Percentiles rank a stretch among this genome's conserved stretches.
phyloP scores from a whole-genome alignment of 2,329 filamentous ascomycete genomes.

The Pseudodiploospora longispora region DNA sequence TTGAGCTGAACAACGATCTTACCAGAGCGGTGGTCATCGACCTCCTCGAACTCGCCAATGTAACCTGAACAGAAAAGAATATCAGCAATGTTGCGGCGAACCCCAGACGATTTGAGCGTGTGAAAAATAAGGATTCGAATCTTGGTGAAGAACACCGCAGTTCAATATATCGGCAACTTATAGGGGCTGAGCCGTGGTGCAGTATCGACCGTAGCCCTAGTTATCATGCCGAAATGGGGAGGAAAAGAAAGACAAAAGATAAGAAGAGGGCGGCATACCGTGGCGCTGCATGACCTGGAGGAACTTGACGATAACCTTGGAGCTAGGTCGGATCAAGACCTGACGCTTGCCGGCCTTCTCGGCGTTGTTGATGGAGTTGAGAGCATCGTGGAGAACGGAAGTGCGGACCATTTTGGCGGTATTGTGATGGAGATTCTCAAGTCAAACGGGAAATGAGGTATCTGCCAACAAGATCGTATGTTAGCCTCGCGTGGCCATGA shows the following conservation, averaged over 20 bases:
- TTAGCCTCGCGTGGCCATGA: slow-evolving; percentile 58
- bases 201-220: slow-evolving; percentile 84
- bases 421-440: slow-evolving; percentile 66
- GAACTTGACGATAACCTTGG: slow-evolving; percentile 99
- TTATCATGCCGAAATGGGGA: slow-evolving; percentile 89
- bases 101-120: slow-evolving; percentile 64
- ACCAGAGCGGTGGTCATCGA: slow-evolving; percentile 98
- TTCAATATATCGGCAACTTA: slow-evolving; percentile 98
- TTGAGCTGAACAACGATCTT: slow-evolving; percentile 99
- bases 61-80: slow-evolving; percentile 58
- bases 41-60: slow-evolving; percentile 99
- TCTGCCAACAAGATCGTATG: slow-evolving; percentile 40
- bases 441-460: slow-evolving; percentile 59
- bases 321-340: slow-evolving; percentile 93
- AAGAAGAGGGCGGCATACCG: slow-evolving; percentile 57
- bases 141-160: slow-evolving; percentile 91
- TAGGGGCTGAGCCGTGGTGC: slow-evolving; percentile 93
- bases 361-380: slow-evolving; percentile 99
- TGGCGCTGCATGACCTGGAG: slow-evolving; percentile 98
- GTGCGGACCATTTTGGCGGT: slow-evolving; percentile 96
- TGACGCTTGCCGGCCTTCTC: slow-evolving; percentile 99
- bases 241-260: neutral
- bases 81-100: slow-evolving; percentile 80
- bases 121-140: slow-evolving; percentile 45
- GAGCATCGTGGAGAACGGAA: slow-evolving; percentile 98